Evolutionary conservation across 371 early-diverging fungal genomes (phyloP).

Genomic region (Apophysomyces elegans): DNA sequence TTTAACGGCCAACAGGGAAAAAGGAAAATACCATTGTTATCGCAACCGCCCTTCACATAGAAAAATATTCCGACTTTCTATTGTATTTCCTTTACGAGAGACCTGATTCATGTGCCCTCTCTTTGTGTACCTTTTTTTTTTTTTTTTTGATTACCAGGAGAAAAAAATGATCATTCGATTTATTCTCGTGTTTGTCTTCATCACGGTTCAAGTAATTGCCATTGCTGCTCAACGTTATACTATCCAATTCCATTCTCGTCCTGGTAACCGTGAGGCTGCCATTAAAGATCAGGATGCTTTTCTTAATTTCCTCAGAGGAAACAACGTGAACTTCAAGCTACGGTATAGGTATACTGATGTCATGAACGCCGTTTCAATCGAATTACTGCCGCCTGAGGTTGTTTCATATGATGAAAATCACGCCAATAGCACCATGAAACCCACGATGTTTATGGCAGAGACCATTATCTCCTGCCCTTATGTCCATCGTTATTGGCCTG

Average conservation of each 20-base stretch:
- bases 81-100: neutral
- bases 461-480: constrained; percentile 2
- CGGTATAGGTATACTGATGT: constrained; percentile 19
- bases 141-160: too few relatives aligned
- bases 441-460: neutral
- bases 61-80: neutral
- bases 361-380: constrained; percentile 22
- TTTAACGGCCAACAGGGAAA: neutral
- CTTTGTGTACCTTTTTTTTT: too few relatives aligned
- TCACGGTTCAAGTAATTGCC: neutral
- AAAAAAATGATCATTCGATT: constrained; percentile 4
- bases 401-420: neutral
- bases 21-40: constrained; percentile 5
- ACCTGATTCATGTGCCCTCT: too few relatives aligned
- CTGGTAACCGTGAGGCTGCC: constrained; percentile 37
- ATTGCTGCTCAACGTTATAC: constrained; percentile 8
- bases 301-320: constrained; percentile 7
- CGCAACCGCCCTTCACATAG: neutral
- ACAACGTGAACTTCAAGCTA: constrained; percentile 5
- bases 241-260: constrained; percentile 17
- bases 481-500: constrained; percentile 18
- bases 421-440: neutral
- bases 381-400: neutral
- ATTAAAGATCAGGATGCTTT: constrained; percentile 55
- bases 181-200: neutral